Percentiles rank a stretch among this genome's conserved stretches.
Conservation (phyloP, 2,329 filamentous ascomycete genomes). For the Hortaea sp. region DNA sequence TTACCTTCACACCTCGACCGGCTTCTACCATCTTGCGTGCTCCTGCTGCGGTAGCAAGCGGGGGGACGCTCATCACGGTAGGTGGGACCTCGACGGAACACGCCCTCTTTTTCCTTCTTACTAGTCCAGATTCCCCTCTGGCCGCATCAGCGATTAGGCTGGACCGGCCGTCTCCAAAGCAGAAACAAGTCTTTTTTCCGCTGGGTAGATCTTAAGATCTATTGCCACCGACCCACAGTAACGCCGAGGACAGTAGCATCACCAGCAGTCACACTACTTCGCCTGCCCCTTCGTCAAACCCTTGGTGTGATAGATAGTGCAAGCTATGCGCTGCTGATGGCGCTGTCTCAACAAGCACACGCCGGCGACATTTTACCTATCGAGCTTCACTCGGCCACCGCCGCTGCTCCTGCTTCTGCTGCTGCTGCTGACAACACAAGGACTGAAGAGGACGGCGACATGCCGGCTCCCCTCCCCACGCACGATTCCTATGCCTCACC, state of each 20-base stretch:
- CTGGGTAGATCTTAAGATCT: neutral
- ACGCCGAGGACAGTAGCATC: neutral
- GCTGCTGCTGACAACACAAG: neutral
- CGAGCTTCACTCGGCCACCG: neutral
- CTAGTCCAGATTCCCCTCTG: too few relatives aligned
- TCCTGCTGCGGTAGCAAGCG: too few relatives aligned
- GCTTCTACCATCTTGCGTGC: too few relatives aligned
- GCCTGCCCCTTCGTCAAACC: neutral
- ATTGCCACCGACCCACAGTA: neutral
- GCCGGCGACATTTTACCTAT: neutral
- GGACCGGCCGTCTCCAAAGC: neutral
- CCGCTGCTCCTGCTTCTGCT: too few relatives aligned
- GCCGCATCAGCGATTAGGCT: neutral
- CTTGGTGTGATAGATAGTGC: neutral
- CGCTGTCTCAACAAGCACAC: neutral
- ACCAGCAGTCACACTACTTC: neutral
- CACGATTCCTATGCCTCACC: conserved; percentile 24
- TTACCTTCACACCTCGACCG: too few relatives aligned
- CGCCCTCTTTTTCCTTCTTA: neutral
- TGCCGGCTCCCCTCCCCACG: neutral
- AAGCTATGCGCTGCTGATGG: neutral
- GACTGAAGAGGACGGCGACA: neutral
- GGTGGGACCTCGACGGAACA: neutral
- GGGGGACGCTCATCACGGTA: neutral
- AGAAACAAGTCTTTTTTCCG: neutral